These are phyloP conservation scores for Ceratobasidium sp. DNA, from an alignment of 1,284 basidiomycete species.

Conservation along the genomic window DNA sequence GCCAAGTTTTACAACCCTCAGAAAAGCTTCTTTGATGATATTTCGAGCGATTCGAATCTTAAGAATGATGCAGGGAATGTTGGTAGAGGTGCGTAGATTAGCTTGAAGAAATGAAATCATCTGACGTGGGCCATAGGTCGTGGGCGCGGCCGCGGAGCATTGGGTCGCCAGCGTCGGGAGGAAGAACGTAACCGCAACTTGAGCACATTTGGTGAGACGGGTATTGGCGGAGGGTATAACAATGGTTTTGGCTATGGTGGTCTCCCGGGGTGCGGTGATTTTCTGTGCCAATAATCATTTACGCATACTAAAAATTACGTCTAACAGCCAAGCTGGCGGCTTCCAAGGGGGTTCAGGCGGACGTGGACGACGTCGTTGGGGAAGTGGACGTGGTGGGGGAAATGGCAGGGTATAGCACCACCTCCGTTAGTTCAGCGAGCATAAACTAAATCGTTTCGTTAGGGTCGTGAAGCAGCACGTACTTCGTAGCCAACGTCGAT, in stretches of 20 bases:
- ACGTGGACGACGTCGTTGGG: constrained; percentile 50
- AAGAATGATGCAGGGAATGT: constrained; percentile 41
- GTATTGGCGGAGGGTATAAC: constrained; percentile 53
- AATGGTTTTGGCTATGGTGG: constrained; percentile 26
- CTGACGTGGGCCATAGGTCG: constrained; percentile 51
- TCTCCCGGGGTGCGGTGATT: constrained; percentile 6
- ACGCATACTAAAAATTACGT: constrained; percentile 46
- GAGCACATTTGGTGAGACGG: constrained; percentile 80
- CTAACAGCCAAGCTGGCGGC: constrained; percentile 66
- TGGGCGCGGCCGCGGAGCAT: constrained; percentile 35
- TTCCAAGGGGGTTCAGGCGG: constrained; percentile 59
- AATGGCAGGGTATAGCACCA: constrained; percentile 45
- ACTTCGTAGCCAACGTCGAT: constrained; percentile 3
- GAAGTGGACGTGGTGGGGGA: constrained; percentile 55
- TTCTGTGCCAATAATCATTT: neutral
- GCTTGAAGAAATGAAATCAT: neutral
- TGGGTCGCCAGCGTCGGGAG: constrained; percentile 68
- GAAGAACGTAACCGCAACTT: constrained; percentile 79
- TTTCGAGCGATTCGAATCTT: constrained; percentile 49
- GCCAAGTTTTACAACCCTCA: constrained; percentile 69
- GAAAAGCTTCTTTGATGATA: constrained; percentile 76
- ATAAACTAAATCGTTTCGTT: neutral
- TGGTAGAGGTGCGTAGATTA: constrained; percentile 5
- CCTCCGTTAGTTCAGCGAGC: neutral
- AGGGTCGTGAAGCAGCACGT: constrained; percentile 27